Conservation (phyloP, 345 rosid genomes). For the Moricandia moricandioides region DNA sequence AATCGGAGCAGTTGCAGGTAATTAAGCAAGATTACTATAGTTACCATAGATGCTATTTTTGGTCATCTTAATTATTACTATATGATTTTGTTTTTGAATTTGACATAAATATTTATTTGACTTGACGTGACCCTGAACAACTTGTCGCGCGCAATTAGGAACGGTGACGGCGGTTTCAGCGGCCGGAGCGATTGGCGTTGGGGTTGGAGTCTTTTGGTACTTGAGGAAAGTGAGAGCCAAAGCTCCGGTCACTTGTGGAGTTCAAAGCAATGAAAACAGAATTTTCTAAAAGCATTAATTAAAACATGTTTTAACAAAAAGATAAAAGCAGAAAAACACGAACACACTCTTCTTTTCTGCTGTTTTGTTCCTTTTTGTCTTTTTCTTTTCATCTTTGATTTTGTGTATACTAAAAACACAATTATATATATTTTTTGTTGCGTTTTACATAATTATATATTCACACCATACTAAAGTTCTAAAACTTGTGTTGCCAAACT, state of each 20-base stretch:
- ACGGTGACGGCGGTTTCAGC: slow-evolving; percentile 71
- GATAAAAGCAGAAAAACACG: slow-evolving; percentile 1
- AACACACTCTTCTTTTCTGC: slow-evolving; percentile 1
- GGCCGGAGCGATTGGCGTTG: slow-evolving; percentile 72
- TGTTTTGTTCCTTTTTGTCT: not conserved
- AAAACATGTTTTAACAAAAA: not conserved
- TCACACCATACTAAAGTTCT: not conserved
- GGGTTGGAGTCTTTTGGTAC: slow-evolving; percentile 70
- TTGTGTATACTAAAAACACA: slow-evolving; percentile 35
- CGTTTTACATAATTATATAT: not conserved
- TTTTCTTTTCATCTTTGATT: slow-evolving; percentile 4
- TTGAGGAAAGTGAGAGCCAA: slow-evolving; percentile 71
- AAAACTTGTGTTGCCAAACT: not conserved
- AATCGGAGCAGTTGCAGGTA: slow-evolving; percentile 35
- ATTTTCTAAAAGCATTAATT: slow-evolving; percentile 52
- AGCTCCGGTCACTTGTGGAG: slow-evolving; percentile 89
- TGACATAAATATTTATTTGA: not conserved
- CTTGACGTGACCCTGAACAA: not conserved
- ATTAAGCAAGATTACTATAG: not conserved
- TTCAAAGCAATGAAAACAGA: slow-evolving; percentile 82
- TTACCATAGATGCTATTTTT: not conserved
- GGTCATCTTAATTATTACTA: not conserved
- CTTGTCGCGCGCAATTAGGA: slow-evolving; percentile 41
- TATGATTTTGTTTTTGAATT: not conserved
- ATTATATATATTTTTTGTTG: too few species aligned